phyloP scores from a whole-genome alignment of 2,329 filamentous ascomycete species.

The Stachybotrys echinatus region DNA sequence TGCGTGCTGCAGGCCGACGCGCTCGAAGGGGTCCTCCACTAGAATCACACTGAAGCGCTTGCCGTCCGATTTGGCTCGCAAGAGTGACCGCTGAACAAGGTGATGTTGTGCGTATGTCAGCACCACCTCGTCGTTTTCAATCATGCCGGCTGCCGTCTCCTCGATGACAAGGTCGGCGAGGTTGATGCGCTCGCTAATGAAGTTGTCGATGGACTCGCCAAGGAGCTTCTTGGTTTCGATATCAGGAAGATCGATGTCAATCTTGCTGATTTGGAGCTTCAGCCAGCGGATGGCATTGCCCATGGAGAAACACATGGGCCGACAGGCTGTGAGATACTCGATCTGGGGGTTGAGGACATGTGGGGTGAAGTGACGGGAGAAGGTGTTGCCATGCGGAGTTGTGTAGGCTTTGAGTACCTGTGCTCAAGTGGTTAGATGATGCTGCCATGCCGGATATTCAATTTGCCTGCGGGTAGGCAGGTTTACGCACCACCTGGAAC shows the following conservation, averaged over 20 bases:
- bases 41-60: slow-evolving; percentile 79
- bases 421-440: not conserved
- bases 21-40: slow-evolving; percentile 63
- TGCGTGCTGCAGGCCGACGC: slow-evolving; percentile 54
- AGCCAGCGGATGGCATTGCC: slow-evolving; percentile 94
- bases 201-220: slow-evolving; percentile 76
- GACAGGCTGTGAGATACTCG: slow-evolving; percentile 85
- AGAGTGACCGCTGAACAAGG: slow-evolving; percentile 77
- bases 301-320: slow-evolving; percentile 95
- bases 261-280: slow-evolving; percentile 85
- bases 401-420: slow-evolving; percentile 91
- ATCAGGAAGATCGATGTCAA: slow-evolving; percentile 82
- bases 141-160: slow-evolving; percentile 66
- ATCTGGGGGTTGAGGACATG: slow-evolving; percentile 93
- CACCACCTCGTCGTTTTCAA: slow-evolving; percentile 74
- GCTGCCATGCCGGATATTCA: not conserved
- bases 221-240: slow-evolving; percentile 74
- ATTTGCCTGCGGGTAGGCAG: not conserved
- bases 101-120: slow-evolving; percentile 83
- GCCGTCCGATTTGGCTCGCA: slow-evolving; percentile 64
- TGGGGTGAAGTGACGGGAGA: slow-evolving; percentile 85
- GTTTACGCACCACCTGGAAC: slow-evolving; percentile 67
- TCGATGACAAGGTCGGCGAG: slow-evolving; percentile 84
- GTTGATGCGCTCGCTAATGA: slow-evolving; percentile 85
- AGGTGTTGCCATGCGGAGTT: slow-evolving; percentile 76